A percentile compares a stretch with the other conserved stretches of the same genome.
Evolutionary conservation across 768 basidiomycete species (phyloP).

Genomic region (Chlorophyllum brunneum): DNA sequence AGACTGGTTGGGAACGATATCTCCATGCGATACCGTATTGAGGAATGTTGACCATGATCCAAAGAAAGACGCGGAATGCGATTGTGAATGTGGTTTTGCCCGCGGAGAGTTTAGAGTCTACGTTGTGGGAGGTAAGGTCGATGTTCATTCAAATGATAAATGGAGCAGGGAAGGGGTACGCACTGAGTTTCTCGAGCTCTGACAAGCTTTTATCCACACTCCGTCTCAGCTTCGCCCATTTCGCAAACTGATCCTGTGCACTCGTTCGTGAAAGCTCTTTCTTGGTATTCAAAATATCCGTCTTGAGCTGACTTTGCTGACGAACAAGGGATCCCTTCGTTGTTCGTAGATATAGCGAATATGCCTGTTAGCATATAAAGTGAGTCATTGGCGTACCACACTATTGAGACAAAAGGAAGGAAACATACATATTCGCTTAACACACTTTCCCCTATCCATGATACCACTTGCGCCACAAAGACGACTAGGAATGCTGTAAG

Average conservation of each 20-base stretch:
- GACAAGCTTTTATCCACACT: conserved; percentile 88
- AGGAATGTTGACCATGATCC: conserved; percentile 83
- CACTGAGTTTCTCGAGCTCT: conserved; percentile 91
- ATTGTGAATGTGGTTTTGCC: conserved; percentile 60
- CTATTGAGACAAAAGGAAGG: not conserved
- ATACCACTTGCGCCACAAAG: conserved; percentile 77
- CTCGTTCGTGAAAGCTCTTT: conserved; percentile 85
- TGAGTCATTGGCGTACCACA: conserved; percentile 9
- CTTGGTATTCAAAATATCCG: conserved; percentile 75
- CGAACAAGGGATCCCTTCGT: conserved; percentile 53
- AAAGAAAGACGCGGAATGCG: conserved; percentile 71
- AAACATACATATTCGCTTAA: conserved; percentile 73
- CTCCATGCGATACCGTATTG: conserved; percentile 88
- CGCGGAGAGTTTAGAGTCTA: conserved; percentile 66
- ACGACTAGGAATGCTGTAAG: conserved; percentile 80
- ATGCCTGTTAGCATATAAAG: conserved; percentile 46
- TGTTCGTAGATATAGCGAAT: conserved; percentile 62
- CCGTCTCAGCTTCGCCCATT: conserved; percentile 92
- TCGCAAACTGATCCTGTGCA: conserved; percentile 96
- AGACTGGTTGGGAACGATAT: conserved; percentile 87
- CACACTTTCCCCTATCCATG: conserved; percentile 87
- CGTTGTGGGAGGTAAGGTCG: not conserved
- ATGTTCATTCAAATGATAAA: not conserved
- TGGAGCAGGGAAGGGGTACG: conserved; percentile 25
- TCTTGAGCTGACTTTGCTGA: conserved; percentile 70